Evolutionary conservation across 169 alveolate genomes (phyloP).

Genomic region (Cryptosporidium tyzzeri): DNA sequence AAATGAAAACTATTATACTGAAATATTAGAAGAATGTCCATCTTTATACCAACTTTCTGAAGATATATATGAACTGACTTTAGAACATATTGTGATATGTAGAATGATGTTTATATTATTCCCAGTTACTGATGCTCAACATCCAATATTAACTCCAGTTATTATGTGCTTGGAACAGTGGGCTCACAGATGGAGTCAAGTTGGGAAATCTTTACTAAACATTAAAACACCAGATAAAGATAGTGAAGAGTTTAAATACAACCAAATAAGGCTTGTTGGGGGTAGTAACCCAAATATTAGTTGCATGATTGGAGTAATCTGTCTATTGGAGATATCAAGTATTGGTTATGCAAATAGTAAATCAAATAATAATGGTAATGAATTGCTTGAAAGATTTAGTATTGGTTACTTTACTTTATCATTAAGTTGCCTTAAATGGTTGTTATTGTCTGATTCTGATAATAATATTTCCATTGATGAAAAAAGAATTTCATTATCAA

Average conservation of each 20-base stretch:
- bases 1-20: slow-evolving; percentile 57
- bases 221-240: neutral
- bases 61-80: slow-evolving; percentile 20
- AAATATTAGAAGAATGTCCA: slow-evolving; percentile 51
- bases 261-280: slow-evolving; percentile 38
- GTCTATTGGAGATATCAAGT: slow-evolving; percentile 45
- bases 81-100: slow-evolving; percentile 53
- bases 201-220: slow-evolving; percentile 37
- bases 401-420: slow-evolving; percentile 47
- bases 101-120: slow-evolving; percentile 54
- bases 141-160: slow-evolving; percentile 64
- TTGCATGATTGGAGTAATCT: slow-evolving; percentile 54
- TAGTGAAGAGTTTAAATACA: neutral
- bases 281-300: slow-evolving; percentile 11
- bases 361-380: neutral
- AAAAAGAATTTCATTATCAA: neutral
- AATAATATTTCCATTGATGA: neutral
- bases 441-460: neutral
- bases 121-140: slow-evolving; percentile 67
- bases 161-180: slow-evolving; percentile 58
- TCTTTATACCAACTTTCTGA: slow-evolving; percentile 17
- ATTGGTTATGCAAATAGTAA: slow-evolving; percentile 41
- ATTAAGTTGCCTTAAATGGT: slow-evolving; percentile 61
- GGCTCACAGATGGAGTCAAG: slow-evolving; percentile 70
- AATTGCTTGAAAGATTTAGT: slow-evolving; percentile 30